Base-by-base conservation (phyloP, 192 early-diverging fungal species). In the Phycomyces blakesleeanus region DNA sequence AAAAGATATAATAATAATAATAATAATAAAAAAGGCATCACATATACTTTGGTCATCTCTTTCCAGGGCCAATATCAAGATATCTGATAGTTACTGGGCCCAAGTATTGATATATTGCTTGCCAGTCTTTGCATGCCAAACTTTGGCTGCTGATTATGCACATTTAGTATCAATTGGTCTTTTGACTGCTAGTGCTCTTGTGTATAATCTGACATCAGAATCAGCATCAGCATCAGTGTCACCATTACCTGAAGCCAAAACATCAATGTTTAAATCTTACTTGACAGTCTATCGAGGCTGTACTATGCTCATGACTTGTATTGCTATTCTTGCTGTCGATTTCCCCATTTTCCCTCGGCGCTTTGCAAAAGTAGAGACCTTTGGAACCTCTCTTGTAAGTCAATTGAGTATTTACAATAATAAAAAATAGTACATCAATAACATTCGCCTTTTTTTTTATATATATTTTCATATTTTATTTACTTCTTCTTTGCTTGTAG, bases 321-420 rank as follows among this genome's bases (percentile, higher is more conserved):
- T 91, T 29, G 83, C 89, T 14, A 98, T 98, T 66, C 79, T 98
- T 5, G 94, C 94, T 0, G 95, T 98, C 1, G 96, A 98, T 75
- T 98, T 98, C 73, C 75, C 82, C 16, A 79, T 92, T 25, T 96
- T 98, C 67, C 94, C 95, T 2, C 79, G 93, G 37, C 72, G 83
- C 16, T 95, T 88, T 71, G 93, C 93, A 49, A 98, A 98, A 75
- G 89, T 89, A 1, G 94, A 97, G 66, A 89, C 86, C 16, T 94
- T 84, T 79, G 96, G 95, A 6, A 89, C 85, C 1, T 94, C 94
- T 9, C 69, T 98, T 63, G 87, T 91, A 78, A 72, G 73, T 59
- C 1, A 20, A 44, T 27, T 50, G 3, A 14, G 16, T 21, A 18
- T 2, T 7, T 21, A 6, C 3, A 20, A 26, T n/a, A 59, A 20